Conservation (phyloP, 1,284 basidiomycete species). For the Sporisorium scitamineum region DNA sequence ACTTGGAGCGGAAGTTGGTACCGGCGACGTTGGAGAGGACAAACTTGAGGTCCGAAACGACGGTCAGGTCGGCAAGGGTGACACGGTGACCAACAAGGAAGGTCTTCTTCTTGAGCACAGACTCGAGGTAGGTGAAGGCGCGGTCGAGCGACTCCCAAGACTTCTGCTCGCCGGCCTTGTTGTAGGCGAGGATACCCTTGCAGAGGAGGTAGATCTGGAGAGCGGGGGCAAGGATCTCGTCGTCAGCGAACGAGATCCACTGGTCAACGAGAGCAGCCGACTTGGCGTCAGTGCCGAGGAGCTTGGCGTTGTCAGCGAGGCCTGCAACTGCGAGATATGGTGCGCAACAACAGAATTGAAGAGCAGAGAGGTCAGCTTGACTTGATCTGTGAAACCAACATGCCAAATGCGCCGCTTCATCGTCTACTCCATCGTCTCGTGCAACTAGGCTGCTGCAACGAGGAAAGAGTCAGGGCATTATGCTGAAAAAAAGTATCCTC, state of each 20-base stretch:
- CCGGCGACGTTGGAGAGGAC: conserved; percentile 50
- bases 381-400: no score
- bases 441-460: conserved; percentile 1
- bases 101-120: conserved; percentile 81
- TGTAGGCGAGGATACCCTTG: conserved; percentile 64
- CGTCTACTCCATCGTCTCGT: conserved; percentile 1
- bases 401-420: background rate
- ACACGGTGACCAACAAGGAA: conserved; percentile 94
- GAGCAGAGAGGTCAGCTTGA: conserved; percentile 14
- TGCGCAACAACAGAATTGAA: background rate
- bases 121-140: conserved; percentile 78
- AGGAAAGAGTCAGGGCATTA: conserved; percentile 51
- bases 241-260: conserved; percentile 77
- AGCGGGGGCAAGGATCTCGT: conserved; percentile 71
- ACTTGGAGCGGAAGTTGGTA: conserved; percentile 61
- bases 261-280: conserved; percentile 76
- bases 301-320: conserved; percentile 77
- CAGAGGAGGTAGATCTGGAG: conserved; percentile 51
- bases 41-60: conserved; percentile 73
- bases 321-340: conserved; percentile 75
- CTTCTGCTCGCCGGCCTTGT: conserved; percentile 75
- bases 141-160: conserved; percentile 70
- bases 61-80: conserved; percentile 86
- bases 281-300: conserved; percentile 75
- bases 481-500: conserved; percentile 71